Conservation (phyloP, 495 filamentous ascomycete genomes). For the Penicillium pancosmium region DNA sequence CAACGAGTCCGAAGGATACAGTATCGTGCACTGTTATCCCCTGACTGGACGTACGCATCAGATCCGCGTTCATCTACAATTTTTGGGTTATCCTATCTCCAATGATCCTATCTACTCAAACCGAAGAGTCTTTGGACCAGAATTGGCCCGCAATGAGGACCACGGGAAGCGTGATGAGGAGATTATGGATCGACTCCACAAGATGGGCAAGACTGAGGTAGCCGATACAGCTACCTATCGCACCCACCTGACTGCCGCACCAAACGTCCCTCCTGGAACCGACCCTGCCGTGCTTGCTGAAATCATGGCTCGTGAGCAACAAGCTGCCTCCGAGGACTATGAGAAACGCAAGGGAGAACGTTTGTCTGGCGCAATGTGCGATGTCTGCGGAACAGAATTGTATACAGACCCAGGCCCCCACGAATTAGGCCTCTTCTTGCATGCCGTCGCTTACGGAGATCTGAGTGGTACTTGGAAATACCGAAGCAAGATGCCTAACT, state of each 20-base stretch:
- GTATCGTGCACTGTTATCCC: conserved; percentile 91
- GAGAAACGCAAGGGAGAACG: conserved; percentile 79
- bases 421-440: conserved; percentile 90
- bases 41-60: conserved; percentile 95
- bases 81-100: conserved; percentile 88
- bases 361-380: conserved; percentile 82
- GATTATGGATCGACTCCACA: conserved; percentile 77
- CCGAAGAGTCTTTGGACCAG: conserved; percentile 82
- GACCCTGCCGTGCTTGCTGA: conserved; percentile 41
- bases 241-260: conserved; percentile 46
- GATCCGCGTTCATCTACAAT: conserved; percentile 92
- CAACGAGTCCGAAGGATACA: conserved; percentile 69
- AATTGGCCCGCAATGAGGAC: conserved; percentile 71
- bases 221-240: conserved; percentile 86
- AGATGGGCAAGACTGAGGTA: conserved; percentile 93
- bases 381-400: conserved; percentile 80
- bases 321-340: conserved; percentile 87
- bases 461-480: conserved; percentile 81
- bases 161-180: conserved; percentile 77
- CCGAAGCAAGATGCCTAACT: conserved; percentile 77
- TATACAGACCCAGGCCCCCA: conserved; percentile 90
- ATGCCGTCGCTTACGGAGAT: conserved; percentile 87
- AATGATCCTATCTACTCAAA: conserved; percentile 99
- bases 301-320: conserved; percentile 59
- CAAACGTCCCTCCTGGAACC: conserved; percentile 43